phyloP scores from a whole-genome alignment of 768 basidiomycete species.

The Mycena indigotica region DNA sequence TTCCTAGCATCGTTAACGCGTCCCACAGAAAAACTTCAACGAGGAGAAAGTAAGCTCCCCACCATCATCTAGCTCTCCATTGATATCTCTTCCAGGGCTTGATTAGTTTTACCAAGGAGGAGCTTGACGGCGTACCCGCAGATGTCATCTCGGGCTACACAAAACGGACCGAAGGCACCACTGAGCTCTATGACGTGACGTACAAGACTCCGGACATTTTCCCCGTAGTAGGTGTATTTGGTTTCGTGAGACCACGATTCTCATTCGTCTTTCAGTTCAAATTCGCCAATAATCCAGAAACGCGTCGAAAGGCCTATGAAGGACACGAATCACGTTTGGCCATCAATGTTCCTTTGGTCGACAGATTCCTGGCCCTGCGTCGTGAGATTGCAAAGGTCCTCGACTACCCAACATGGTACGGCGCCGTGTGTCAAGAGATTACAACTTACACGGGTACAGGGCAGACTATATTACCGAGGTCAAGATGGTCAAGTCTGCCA shows the following conservation, averaged over 20 bases:
- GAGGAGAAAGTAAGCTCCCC: slow-evolving; percentile 68
- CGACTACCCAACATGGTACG: slow-evolving; percentile 70
- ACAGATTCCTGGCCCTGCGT: slow-evolving; percentile 68
- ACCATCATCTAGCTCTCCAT: neutral
- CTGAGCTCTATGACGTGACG: slow-evolving; percentile 70
- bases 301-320: slow-evolving; percentile 65
- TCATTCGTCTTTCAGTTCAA: slow-evolving; percentile 57
- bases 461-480: slow-evolving; percentile 84
- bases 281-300: slow-evolving; percentile 71
- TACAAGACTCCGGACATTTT: slow-evolving; percentile 84
- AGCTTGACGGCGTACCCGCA: slow-evolving; percentile 77
- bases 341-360: slow-evolving; percentile 71
- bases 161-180: slow-evolving; percentile 59
- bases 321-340: slow-evolving; percentile 69
- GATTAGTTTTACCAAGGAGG: slow-evolving; percentile 67
- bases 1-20: neutral
- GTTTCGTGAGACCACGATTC: neutral
- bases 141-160: slow-evolving; percentile 80
- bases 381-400: slow-evolving; percentile 68
- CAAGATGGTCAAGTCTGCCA: slow-evolving; percentile 80
- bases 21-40: slow-evolving; percentile 78
- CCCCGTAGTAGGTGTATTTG: slow-evolving; percentile 56
- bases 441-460: slow-evolving; percentile 29
- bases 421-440: neutral
- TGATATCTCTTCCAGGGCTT: slow-evolving; percentile 44